These are phyloP conservation scores for Abrus pulchellus DNA, from an alignment of 306 rosid genomes.

Conservation along the genomic window DNA sequence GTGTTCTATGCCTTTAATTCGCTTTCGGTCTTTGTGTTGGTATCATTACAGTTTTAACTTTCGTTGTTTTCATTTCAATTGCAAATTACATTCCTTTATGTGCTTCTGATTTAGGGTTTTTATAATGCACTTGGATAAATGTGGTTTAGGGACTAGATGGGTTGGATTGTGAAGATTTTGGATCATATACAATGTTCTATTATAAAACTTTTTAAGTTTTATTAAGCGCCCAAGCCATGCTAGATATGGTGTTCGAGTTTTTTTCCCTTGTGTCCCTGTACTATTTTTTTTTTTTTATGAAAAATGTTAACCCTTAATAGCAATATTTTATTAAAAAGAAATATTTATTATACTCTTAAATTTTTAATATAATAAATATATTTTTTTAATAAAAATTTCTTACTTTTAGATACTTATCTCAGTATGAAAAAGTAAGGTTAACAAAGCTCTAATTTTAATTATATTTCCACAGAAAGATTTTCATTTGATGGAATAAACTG, in stretches of 20 bases:
- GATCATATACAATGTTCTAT: not conserved
- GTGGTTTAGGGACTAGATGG: not conserved
- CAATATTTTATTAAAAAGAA: too few relatives aligned
- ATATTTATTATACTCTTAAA: too few relatives aligned
- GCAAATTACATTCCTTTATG: not conserved
- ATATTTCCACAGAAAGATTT: not conserved
- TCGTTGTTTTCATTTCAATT: not conserved
- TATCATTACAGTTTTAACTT: not conserved
- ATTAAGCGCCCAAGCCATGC: not conserved
- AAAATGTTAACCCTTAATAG: too few relatives aligned
- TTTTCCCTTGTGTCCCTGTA: too few relatives aligned
- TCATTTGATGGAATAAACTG: not conserved
- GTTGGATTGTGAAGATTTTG: constrained; percentile 1
- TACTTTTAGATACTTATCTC: too few relatives aligned
- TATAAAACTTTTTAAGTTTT: not conserved
- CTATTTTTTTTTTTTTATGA: too few relatives aligned
- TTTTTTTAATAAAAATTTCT: too few relatives aligned
- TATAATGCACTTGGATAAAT: not conserved
- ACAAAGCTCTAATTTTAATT: not conserved
- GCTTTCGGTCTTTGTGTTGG: not conserved
- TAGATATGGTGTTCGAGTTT: too few relatives aligned
- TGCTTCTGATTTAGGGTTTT: constrained; percentile 21
- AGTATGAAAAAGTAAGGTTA: too few relatives aligned
- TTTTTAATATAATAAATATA: too few relatives aligned
- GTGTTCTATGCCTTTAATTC: not conserved